These are phyloP conservation scores for Candida silvicultrix DNA, from an alignment of 805 yeast genomes.

Conservation along the genomic window DNA sequence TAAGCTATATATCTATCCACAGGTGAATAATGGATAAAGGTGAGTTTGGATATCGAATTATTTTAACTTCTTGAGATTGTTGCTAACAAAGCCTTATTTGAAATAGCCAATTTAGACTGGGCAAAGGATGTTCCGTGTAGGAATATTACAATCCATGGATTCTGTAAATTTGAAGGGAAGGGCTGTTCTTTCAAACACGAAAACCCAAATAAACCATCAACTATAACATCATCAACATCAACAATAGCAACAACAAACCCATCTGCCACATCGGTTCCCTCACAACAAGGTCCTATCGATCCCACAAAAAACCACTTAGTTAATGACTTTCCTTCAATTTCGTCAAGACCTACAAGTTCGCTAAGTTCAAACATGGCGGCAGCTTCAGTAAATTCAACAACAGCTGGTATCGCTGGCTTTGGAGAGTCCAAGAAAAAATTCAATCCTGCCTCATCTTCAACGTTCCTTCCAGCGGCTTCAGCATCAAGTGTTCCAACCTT, in stretches of 20 bases:
- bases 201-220: slow-evolving; percentile 19
- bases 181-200: slow-evolving; percentile 83
- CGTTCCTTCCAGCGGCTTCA: slow-evolving; percentile 40
- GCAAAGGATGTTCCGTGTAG: slow-evolving; percentile 79
- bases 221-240: slow-evolving; percentile 10
- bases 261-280: background rate
- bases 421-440: slow-evolving; percentile 33
- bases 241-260: background rate
- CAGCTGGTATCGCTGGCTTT: slow-evolving; percentile 4
- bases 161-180: slow-evolving; percentile 79
- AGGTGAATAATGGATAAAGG: slow-evolving; percentile 7
- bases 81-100: slow-evolving; percentile 1
- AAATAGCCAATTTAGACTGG: slow-evolving; percentile 28
- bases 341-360: slow-evolving; percentile 1
- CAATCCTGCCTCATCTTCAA: slow-evolving; percentile 47
- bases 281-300: slow-evolving; percentile 1
- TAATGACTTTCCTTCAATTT: background rate
- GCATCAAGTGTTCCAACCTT: slow-evolving; percentile 2
- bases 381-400: background rate
- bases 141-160: slow-evolving; percentile 80
- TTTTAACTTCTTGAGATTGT: too few species aligned
- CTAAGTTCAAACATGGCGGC: background rate
- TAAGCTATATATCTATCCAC: too few species aligned
- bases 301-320: background rate
- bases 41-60: slow-evolving; percentile 1